Evolutionary conservation across 306 rosid species (phyloP), one percentile per base, ranked within the genome.

Genomic region (Cucurbita pepo): DNA sequence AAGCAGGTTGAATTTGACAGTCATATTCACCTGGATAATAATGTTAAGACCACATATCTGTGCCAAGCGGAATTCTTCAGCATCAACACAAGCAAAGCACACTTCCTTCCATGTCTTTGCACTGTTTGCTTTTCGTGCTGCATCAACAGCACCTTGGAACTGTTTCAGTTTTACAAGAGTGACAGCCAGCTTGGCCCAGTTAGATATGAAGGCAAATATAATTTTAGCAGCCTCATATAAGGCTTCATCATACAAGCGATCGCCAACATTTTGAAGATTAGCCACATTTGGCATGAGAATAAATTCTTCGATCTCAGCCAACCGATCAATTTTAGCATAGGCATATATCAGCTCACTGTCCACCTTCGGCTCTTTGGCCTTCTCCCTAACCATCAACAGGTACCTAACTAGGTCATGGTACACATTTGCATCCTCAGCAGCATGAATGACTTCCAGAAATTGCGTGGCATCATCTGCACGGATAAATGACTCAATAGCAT

Each of bases 91-190:
- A 53, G 99, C 97, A 86, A 91, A 94, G 87, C 99, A 94, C 76
- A 94, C 97, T 82, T 94, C 99, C 84, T 94, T 94, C 99, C 99
- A 94, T 82, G 99, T 94, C 86, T 94, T 94, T 14, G 97, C 80
- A 57, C 99, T 94, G 86, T 94, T 94, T 74, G 99, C 99, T 85
- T 94, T 94, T 82, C 99, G 83, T 80, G 99, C 99, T 38, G 99
- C 99, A 83, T 94, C 99, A 76, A 94, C 99, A 21, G 99, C 99
- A 19, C 97, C 95, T 83, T 94, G 99, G 88, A 91, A 94, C 78
- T 94, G 99, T 74, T 88, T 81, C 78, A 94, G 82, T 86, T 88
- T 94, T 83, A 94, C 97, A 34, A 94, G 99, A 10, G 97, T 94
- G 82, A 86, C 53, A 19, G 99, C 99, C 82, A 94, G 80, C 85